Percentiles rank a stretch among this genome's conserved stretches.
Conservation (phyloP, 2,329 filamentous ascomycete species). For the Fusarium oligoseptatum region DNA sequence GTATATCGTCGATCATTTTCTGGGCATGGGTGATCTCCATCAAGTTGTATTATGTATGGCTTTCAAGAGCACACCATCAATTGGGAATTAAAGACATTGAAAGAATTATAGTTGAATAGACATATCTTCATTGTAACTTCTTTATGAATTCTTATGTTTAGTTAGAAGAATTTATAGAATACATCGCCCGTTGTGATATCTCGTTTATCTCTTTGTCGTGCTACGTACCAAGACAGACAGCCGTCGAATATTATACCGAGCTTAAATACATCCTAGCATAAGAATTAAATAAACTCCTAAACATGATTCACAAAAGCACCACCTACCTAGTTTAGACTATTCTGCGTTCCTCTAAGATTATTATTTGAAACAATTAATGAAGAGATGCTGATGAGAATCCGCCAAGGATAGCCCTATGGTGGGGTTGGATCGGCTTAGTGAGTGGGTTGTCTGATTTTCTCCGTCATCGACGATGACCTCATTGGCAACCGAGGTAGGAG, state of each 20-base stretch:
- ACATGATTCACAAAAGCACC: no score
- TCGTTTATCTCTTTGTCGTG: not conserved
- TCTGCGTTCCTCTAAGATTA: no score
- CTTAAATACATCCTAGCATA: no score
- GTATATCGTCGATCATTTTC: not conserved
- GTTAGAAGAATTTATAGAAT: not conserved
- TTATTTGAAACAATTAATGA: not conserved
- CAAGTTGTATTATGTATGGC: not conserved
- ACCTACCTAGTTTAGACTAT: no score
- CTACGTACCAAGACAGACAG: not conserved
- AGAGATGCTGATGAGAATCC: not conserved
- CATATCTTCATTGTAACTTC: not conserved
- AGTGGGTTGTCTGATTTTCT: conserved; percentile 17
- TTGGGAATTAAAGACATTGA: not conserved
- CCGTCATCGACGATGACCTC: conserved; percentile 30
- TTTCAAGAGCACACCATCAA: not conserved
- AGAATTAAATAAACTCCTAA: no score
- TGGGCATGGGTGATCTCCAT: not conserved
- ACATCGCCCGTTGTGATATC: not conserved
- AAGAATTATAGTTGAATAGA: no score
- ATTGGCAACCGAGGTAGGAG: conserved; percentile 18
- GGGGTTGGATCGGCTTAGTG: conserved; percentile 8
- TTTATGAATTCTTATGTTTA: not conserved
- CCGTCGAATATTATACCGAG: no score
- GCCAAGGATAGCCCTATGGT: not conserved